Conservation (phyloP, 2,329 filamentous ascomycete genomes). For the Aspergillus brunneoviolaceus region DNA sequence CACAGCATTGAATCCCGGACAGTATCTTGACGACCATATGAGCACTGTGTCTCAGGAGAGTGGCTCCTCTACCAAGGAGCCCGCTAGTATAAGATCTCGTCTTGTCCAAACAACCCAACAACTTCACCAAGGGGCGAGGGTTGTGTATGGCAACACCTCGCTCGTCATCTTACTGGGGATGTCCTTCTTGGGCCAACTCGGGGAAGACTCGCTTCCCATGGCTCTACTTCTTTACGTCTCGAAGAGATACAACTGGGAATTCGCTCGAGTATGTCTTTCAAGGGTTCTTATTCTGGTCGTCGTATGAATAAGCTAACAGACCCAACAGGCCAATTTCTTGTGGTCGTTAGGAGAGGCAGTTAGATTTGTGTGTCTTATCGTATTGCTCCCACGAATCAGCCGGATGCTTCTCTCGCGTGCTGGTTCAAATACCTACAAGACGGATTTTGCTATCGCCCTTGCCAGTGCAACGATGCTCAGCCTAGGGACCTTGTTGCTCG, state of each 20-base stretch:
- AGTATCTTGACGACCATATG: too few species aligned
- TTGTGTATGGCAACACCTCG: background rate
- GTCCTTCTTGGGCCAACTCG: background rate
- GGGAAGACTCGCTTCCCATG: conserved; percentile 4
- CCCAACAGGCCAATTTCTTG: background rate
- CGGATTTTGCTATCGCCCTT: background rate
- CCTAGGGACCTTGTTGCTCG: background rate
- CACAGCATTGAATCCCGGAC: background rate
- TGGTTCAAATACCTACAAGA: background rate
- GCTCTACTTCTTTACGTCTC: background rate
- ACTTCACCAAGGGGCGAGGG: too few species aligned
- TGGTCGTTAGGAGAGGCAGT: background rate
- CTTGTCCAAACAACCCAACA: too few species aligned
- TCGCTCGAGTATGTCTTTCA: background rate
- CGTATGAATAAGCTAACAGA: background rate
- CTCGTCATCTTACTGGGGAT: background rate
- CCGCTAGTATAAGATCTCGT: too few species aligned
- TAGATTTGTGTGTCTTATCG: background rate
- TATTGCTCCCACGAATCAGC: background rate
- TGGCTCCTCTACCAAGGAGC: too few species aligned
- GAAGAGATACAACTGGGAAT: background rate
- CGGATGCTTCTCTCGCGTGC: background rate
- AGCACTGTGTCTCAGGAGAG: too few species aligned
- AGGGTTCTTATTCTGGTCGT: background rate
- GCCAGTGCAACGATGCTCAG: background rate